Base-by-base conservation (phyloP, 495 filamentous ascomycete species). In the Neurospora sublineolata region DNA sequence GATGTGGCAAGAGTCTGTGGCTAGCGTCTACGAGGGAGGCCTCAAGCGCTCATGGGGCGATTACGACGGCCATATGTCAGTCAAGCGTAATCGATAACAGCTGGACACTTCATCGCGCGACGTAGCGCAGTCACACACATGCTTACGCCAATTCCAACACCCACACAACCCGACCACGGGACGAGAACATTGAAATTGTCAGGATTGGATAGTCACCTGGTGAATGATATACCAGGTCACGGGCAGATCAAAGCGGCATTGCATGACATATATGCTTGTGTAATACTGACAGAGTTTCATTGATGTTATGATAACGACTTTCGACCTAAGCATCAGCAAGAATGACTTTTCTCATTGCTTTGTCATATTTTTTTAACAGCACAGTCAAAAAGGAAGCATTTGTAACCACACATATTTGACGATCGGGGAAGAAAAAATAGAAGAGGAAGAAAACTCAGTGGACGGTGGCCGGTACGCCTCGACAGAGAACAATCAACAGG, bases 1-100 rank as follows among this genome's bases (percentile, higher is more conserved):
- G 72, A 97, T 97, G 88, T 99, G 95, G 95, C 94, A 97, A 80
- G 92, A 97, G 76, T 93, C 89, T 60, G 94, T 99, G 75, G 94
- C 96, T 16, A 93, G 89, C 76, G 92, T 94, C 2, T 97, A 91
- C 81, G 92, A 94, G 64, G 89, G 89, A 69, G 89, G 90, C 4
- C 77, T 92, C 38, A 97, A 96, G 80, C 84, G 93, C 44, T 83
- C 90, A 37, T 94, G 92, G 92, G 52, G 30, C 52, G 89, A 90
- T 74, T 86, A 84, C 69, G 84, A 85, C 69, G 74, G 38, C 4
- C 75, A 77, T 41, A 71, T 77, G 75, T 30, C 70, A 3, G 75
- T 73, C 9, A 79, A 80, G 73, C 79, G 76, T 64, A 64, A 30
- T 16, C 52, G 52, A 64, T 64, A 64, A 64, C 52, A 33, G 52